These are phyloP conservation scores for Paramecium bursaria DNA, from an alignment of 73 alveolate species.

Conservation along the genomic window DNA sequence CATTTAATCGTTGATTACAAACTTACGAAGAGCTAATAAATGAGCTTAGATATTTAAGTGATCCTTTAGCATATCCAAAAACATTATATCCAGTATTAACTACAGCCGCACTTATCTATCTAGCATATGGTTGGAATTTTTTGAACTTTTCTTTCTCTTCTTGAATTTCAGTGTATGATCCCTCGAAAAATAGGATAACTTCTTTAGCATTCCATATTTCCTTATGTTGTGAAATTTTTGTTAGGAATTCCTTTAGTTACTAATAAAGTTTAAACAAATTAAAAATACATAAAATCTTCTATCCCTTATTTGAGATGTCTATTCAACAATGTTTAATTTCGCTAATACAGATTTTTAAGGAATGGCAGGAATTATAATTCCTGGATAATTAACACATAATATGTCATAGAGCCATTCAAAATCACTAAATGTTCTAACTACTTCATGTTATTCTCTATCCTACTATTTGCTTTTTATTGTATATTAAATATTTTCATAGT, in stretches of 20 bases:
- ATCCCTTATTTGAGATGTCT: not conserved
- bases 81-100: constrained; percentile 10
- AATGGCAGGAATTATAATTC: constrained; percentile 39
- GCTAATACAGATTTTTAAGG: constrained; percentile 27
- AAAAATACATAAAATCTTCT: constrained; percentile 7
- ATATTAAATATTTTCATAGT: too few species aligned
- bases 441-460: too few species aligned
- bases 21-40: not conserved
- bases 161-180: not conserved
- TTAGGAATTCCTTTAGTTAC: constrained; percentile 48
- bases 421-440: not conserved
- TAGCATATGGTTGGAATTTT: constrained; percentile 7
- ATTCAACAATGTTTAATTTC: constrained; percentile 27
- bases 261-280: not conserved
- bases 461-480: too few species aligned
- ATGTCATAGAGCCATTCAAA: constrained; percentile 33
- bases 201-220: not conserved
- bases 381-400: constrained; percentile 10
- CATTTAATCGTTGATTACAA: not conserved
- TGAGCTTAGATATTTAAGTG: not conserved
- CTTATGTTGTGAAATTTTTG: not conserved
- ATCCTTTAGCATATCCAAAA: constrained; percentile 23
- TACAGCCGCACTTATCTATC: not conserved
- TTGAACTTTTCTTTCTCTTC: not conserved
- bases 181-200: not conserved